Base-by-base conservation (phyloP, 1,284 basidiomycete genomes). In the Acaromyces ingoldii region DNA sequence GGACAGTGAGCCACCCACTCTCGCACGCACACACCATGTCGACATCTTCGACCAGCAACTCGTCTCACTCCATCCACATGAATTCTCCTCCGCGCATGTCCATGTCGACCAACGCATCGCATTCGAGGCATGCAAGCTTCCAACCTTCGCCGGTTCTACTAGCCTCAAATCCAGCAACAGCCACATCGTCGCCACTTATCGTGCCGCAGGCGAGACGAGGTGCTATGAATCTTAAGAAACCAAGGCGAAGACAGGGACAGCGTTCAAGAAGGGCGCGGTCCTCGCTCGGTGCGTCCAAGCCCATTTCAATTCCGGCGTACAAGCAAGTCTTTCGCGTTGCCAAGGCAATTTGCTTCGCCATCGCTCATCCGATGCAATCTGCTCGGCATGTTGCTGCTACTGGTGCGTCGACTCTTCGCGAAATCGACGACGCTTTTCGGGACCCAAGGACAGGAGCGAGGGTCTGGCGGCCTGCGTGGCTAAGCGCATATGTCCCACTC, bases 401-500 rank as follows among this genome's bases (percentile, higher is more conserved):
- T 49, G 59, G 60, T 36, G 49, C 51, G 9, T 55, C 62, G 44
- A 58, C 47, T 15, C n/a, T 58, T 24, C 26, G 48, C 25, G 50
- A 55, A 46, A 59, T 65, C 30, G 69, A 73, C 53, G 57, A 68
- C 17, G 58, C 72, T 6, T 74, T 74, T 42, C 54, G 72, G 10
- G 60, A 74, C 45, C 69, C 70, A 3, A 51, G 55, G 5, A 72
- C 69, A 19, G 63, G 65, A 29, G 29, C 56, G 55, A 54, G 72
- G 13, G 57, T 57, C 51, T 72, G 60, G 60, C 54, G 58, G 34
- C 75, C 75, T 2, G 56, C 59, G 17, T 73, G 75, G 69, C 49
- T 76, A 19, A 63, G 62, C 30, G 75, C 75, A 4, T 76, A 75
- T 46, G 55, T 74, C 17, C 75, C 75, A 15, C 58, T 76, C 26